A percentile compares a stretch with the other conserved stretches of the same genome.
phyloP scores from a whole-genome alignment of 805 yeast species.

The Ogataea wickerhamii region DNA sequence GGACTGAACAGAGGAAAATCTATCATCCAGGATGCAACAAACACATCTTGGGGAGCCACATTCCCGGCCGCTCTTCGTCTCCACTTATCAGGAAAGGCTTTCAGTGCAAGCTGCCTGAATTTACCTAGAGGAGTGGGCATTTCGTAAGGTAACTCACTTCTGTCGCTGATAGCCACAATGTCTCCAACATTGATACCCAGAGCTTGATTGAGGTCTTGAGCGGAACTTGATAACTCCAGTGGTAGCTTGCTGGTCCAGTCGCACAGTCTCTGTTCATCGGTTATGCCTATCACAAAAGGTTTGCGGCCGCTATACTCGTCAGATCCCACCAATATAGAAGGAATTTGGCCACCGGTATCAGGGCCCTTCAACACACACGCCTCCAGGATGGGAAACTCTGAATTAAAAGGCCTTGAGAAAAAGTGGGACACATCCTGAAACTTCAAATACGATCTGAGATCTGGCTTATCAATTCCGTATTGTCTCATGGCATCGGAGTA shows the following conservation, averaged over 20 bases:
- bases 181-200: constrained; percentile 62
- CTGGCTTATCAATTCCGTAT: constrained; percentile 95
- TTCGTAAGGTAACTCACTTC: constrained; percentile 69
- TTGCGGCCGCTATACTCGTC: constrained; percentile 50
- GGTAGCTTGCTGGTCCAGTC: constrained; percentile 41
- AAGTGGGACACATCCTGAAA: constrained; percentile 46
- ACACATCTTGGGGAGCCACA: constrained; percentile 31
- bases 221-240: constrained; percentile 5
- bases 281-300: constrained; percentile 56
- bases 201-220: constrained; percentile 24
- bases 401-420: constrained; percentile 32
- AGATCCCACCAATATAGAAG: constrained; percentile 31
- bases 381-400: constrained; percentile 69
- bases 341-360: constrained; percentile 36
- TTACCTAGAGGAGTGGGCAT: constrained; percentile 95
- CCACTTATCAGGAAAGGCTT: constrained; percentile 48
- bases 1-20: constrained; percentile 93
- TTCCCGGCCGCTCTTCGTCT: constrained; percentile 35
- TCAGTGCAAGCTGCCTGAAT: constrained; percentile 70
- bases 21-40: constrained; percentile 80
- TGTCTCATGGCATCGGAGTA: constrained; percentile 66
- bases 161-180: constrained; percentile 71
- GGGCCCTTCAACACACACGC: constrained; percentile 52
- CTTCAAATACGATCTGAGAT: constrained; percentile 60
- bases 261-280: constrained; percentile 34